These are phyloP conservation scores for Aspergillus tubingensis DNA, from an alignment of 2,329 filamentous ascomycete species.

Conservation along the genomic window DNA sequence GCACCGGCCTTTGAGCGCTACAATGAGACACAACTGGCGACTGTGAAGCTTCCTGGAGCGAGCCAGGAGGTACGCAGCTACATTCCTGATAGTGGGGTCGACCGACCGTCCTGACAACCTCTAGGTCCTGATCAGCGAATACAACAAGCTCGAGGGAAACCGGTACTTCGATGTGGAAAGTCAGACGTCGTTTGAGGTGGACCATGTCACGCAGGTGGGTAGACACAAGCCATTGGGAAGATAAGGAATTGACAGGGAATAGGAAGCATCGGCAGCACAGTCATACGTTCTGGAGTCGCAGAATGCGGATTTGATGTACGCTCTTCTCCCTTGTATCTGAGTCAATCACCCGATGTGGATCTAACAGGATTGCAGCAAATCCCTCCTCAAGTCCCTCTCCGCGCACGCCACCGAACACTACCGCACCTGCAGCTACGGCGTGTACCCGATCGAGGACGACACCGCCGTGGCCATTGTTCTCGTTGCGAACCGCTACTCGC, in stretches of 20 bases:
- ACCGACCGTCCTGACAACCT: background rate
- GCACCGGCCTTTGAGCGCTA: conserved; percentile 87
- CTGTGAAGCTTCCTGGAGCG: conserved; percentile 84
- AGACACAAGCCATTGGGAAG: conserved; percentile 12
- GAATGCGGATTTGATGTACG: conserved; percentile 78
- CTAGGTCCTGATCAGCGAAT: conserved; percentile 75
- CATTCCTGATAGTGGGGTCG: background rate
- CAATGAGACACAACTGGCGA: conserved; percentile 91
- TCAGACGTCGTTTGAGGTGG: conserved; percentile 83
- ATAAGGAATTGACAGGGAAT: conserved; percentile 8
- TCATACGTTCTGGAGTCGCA: conserved; percentile 75
- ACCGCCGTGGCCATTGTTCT: conserved; percentile 76
- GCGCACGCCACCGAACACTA: conserved; percentile 87
- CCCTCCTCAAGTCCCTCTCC: conserved; percentile 74
- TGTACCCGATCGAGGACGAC: conserved; percentile 77
- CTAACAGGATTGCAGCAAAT: conserved; percentile 62
- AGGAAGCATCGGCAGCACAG: conserved; percentile 82
- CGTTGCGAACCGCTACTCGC: conserved; percentile 95
- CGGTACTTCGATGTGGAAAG: conserved; percentile 90
- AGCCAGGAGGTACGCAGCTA: conserved; percentile 67
- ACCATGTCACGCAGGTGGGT: conserved; percentile 74
- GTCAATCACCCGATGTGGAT: no score
- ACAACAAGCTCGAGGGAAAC: conserved; percentile 77
- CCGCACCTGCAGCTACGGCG: conserved; percentile 75
- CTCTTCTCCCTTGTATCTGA: conserved; percentile 1